Percentiles rank a stretch among this genome's conserved stretches.
These are phyloP conservation scores for Nakazawaea molendinolei DNA, from an alignment of 805 yeast genomes.

Conservation along the genomic window DNA sequence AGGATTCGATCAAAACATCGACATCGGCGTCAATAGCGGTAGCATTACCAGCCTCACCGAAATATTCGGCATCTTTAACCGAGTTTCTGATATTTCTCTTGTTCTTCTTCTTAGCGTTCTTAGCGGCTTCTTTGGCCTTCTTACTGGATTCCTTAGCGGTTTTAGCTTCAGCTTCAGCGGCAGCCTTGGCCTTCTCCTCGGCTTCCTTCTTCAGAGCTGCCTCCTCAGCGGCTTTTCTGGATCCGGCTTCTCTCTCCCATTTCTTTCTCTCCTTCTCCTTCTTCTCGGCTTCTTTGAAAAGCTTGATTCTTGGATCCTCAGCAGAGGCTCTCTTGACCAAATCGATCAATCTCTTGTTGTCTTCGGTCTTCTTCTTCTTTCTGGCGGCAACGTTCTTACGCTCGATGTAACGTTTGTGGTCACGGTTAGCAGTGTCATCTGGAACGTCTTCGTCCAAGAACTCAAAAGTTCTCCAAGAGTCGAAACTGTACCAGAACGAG, in stretches of 20 bases:
- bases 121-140: slow-evolving; percentile 90
- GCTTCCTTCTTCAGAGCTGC: slow-evolving; percentile 83
- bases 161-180: slow-evolving; percentile 68
- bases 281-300: slow-evolving; percentile 90
- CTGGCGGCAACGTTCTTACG: slow-evolving; percentile 95
- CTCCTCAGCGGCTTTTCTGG: slow-evolving; percentile 92
- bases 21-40: slow-evolving; percentile 71
- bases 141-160: slow-evolving; percentile 56
- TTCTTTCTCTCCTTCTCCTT: slow-evolving; percentile 89
- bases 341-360: slow-evolving; percentile 81
- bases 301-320: slow-evolving; percentile 92
- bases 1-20: slow-evolving; percentile 67
- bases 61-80: slow-evolving; percentile 79
- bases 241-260: slow-evolving; percentile 98
- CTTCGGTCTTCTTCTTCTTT: slow-evolving; percentile 96
- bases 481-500: slow-evolving; percentile 87
- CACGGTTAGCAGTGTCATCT: slow-evolving; percentile 98
- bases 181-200: slow-evolving; percentile 73
- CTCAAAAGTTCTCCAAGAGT: slow-evolving; percentile 98
- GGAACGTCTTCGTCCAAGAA: slow-evolving; percentile 99
- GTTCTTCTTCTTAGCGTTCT: slow-evolving; percentile 97
- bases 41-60: slow-evolving; percentile 69
- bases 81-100: slow-evolving; percentile 80
- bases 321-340: slow-evolving; percentile 80
- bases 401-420: slow-evolving; percentile 97